A percentile compares a stretch with the other conserved stretches of the same genome.
Conservation (phyloP, 805 yeast species). For the Myxozyma udenii region DNA sequence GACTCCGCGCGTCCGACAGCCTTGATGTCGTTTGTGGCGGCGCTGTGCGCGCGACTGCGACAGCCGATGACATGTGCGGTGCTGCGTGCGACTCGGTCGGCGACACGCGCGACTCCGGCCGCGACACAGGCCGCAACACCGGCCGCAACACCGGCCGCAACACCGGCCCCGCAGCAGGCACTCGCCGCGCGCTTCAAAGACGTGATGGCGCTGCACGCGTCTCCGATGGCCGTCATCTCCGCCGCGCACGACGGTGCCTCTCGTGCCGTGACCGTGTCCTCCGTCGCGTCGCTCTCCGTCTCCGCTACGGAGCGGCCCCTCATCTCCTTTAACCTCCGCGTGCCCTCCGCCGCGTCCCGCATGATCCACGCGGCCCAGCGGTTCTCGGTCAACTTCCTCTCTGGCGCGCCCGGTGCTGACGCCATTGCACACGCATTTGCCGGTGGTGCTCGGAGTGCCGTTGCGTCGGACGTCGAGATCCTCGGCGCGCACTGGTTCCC, state of each 20-base stretch:
- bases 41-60: no score
- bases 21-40: no score
- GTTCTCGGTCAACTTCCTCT: slow-evolving; percentile 71
- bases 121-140: neutral
- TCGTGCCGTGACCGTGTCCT: slow-evolving; percentile 59
- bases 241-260: slow-evolving; percentile 6
- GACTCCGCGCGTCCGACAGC: no score
- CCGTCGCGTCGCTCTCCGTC: slow-evolving; percentile 77
- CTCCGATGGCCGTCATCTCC: slow-evolving; percentile 21
- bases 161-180: no score
- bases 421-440: slow-evolving; percentile 66
- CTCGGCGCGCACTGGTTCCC: slow-evolving; percentile 53
- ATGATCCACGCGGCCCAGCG: slow-evolving; percentile 54
- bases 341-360: slow-evolving; percentile 78
- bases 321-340: slow-evolving; percentile 78
- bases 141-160: neutral
- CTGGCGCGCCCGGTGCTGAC: slow-evolving; percentile 56
- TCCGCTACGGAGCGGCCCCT: slow-evolving; percentile 61
- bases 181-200: slow-evolving; percentile 17
- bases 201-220: slow-evolving; percentile 21
- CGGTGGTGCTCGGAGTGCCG: slow-evolving; percentile 34
- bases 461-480: neutral
- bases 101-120: neutral
- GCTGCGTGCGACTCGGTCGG: no score
- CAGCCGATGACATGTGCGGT: no score